phyloP scores from a whole-genome alignment of 257 asterid genomes.

The Nicotiana paniculata region DNA sequence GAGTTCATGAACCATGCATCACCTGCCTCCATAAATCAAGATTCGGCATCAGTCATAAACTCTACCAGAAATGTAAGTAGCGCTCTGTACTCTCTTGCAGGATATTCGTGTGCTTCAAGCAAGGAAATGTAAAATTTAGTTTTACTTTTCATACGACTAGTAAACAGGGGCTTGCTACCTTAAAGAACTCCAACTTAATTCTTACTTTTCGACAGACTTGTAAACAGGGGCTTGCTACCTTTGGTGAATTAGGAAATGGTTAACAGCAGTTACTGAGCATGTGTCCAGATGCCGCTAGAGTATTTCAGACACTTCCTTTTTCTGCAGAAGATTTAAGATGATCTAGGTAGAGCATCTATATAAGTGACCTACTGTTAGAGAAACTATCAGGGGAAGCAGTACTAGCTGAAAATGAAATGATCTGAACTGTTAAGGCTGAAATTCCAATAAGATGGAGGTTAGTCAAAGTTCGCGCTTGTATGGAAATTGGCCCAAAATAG shows the following conservation, averaged over 20 bases:
- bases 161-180: not conserved
- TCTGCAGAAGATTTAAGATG: not conserved
- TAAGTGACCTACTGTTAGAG: not conserved
- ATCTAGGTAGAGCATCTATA: not conserved
- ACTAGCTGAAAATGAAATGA: not conserved
- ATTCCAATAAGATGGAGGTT: not conserved
- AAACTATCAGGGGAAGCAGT: not conserved
- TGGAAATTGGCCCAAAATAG: not conserved
- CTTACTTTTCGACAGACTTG: not conserved
- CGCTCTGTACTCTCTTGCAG: not conserved
- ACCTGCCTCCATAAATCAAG: slow-evolving; percentile 62
- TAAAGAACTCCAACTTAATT: not conserved
- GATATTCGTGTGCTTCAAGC: not conserved
- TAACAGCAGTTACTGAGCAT: not conserved
- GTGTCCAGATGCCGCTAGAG: not conserved
- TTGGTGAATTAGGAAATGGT: not conserved
- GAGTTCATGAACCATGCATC: slow-evolving; percentile 97
- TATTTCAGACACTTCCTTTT: not conserved
- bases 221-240: not conserved
- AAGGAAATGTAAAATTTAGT: not conserved
- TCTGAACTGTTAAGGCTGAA: slow-evolving; percentile 4
- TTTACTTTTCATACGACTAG: not conserved
- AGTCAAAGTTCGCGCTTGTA: not conserved
- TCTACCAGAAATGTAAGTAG: not conserved
- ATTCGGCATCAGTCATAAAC: not conserved